These are phyloP conservation scores for Penicillium rolfsii DNA, from an alignment of 2,329 filamentous ascomycete genomes.

Conservation along the genomic window DNA sequence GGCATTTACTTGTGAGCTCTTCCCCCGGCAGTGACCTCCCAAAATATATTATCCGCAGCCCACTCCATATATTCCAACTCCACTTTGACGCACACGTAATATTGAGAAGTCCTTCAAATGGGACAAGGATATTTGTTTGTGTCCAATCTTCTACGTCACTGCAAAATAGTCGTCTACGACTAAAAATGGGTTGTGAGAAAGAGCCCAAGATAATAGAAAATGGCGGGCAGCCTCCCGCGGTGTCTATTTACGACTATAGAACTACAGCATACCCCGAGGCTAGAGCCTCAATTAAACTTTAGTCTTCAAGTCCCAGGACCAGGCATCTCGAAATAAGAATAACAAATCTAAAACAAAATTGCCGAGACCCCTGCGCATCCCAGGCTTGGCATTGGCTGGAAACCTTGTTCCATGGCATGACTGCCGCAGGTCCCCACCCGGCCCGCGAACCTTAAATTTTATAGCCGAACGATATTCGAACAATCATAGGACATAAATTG, in stretches of 20 bases:
- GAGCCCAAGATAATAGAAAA: neutral
- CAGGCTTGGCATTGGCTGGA: neutral
- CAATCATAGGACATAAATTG: neutral
- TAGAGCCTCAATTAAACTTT: neutral
- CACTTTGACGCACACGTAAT: neutral
- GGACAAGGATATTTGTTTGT: neutral
- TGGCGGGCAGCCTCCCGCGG: neutral
- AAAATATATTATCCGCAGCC: neutral
- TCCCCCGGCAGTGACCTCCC: neutral
- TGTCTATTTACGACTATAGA: neutral
- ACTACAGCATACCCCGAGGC: neutral
- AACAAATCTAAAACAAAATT: neutral
- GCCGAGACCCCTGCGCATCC: neutral
- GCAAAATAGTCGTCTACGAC: neutral
- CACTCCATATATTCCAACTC: neutral
- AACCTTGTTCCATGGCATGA: constrained; percentile 5
- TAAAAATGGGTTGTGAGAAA: neutral
- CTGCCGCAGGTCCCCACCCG: constrained; percentile 8
- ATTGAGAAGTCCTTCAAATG: neutral
- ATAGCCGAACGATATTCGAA: neutral
- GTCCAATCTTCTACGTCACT: neutral
- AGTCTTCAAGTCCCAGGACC: no score
- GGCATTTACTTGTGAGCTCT: neutral
- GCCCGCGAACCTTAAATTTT: constrained; percentile 19
- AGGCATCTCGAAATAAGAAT: neutral